A percentile compares a stretch with the other conserved stretches of the same genome.
Conservation (phyloP, 306 rosid species). For the Coriaria nepalensis region DNA sequence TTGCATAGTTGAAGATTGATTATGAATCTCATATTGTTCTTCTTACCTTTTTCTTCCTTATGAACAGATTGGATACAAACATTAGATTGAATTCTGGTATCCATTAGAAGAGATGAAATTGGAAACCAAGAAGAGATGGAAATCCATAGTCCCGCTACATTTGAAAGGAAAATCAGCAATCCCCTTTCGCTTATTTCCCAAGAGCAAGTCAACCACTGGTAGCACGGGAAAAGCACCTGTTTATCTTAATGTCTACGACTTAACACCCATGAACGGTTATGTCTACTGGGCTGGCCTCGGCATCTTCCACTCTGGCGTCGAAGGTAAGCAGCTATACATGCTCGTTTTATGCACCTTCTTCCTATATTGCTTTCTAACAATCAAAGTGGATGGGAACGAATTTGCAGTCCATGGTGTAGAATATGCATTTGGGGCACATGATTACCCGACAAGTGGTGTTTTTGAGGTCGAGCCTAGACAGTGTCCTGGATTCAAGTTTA, state of each 20-base stretch:
- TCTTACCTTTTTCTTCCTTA: too few species aligned
- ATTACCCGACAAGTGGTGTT: constrained; percentile 87
- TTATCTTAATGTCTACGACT: constrained; percentile 85
- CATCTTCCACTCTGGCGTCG: constrained; percentile 92
- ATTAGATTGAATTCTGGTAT: not conserved
- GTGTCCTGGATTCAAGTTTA: constrained; percentile 93
- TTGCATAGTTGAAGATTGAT: too few species aligned
- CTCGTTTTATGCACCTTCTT: constrained; percentile 8
- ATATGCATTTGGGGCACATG: constrained; percentile 97
- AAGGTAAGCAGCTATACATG: constrained; percentile 37
- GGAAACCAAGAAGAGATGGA: constrained; percentile 72
- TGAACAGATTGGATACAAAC: too few species aligned
- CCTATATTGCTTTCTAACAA: constrained; percentile 14
- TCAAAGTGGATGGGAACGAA: constrained; percentile 7
- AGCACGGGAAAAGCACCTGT: constrained; percentile 67
- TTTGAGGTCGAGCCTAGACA: constrained; percentile 96
- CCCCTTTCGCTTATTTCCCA: constrained; percentile 61
- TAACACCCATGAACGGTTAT: constrained; percentile 92
- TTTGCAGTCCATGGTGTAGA: constrained; percentile 83
- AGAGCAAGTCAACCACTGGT: constrained; percentile 39
- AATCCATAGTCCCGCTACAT: constrained; percentile 48
- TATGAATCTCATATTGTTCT: too few species aligned
- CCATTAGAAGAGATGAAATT: constrained; percentile 43
- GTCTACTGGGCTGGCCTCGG: constrained; percentile 95
- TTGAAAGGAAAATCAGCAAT: constrained; percentile 64